Conservation (phyloP, 768 basidiomycete genomes). For the Tephrocybe sp. region DNA sequence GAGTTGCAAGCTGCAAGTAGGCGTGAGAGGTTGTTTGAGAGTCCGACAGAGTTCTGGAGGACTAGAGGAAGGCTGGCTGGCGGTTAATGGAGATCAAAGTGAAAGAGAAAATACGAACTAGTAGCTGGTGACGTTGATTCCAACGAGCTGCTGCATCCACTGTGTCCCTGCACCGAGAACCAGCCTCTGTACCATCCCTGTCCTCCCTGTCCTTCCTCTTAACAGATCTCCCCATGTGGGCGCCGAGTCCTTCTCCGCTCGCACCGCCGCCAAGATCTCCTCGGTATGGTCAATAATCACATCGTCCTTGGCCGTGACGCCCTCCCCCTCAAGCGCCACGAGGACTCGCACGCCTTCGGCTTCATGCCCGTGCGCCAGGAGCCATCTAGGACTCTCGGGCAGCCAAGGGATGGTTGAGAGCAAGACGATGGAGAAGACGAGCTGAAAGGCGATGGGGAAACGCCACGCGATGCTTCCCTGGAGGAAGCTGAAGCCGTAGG, state of each 20-base stretch:
- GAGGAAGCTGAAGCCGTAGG: conserved; percentile 49
- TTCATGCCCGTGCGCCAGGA: conserved; percentile 43
- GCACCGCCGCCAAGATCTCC: conserved; percentile 44
- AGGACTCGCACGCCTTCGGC: conserved; percentile 42
- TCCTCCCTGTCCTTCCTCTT: conserved; percentile 39
- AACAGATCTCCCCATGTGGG: conserved; percentile 43
- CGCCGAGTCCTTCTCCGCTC: conserved; percentile 39
- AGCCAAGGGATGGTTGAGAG: conserved; percentile 49
- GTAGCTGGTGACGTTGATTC: conserved; percentile 54
- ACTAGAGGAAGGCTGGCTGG: conserved; percentile 42
- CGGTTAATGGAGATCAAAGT: not conserved
- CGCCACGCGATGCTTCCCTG: conserved; percentile 45
- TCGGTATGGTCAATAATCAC: conserved; percentile 36
- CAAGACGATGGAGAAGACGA: conserved; percentile 44
- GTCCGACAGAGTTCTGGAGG: conserved; percentile 49
- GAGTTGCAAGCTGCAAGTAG: conserved; percentile 54
- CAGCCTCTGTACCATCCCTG: conserved; percentile 44
- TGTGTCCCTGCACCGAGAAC: conserved; percentile 49
- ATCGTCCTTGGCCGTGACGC: conserved; percentile 34
- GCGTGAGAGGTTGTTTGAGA: conserved; percentile 47
- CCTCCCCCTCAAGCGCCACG: conserved; percentile 41
- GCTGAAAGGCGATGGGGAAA: conserved; percentile 52
- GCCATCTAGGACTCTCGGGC: conserved; percentile 49
- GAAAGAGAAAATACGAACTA: conserved; percentile 30
- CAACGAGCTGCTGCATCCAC: conserved; percentile 53